Percentiles rank a stretch among this genome's conserved stretches.
These are phyloP conservation scores for Clarireedia sp. DNA, from an alignment of 2,329 filamentous ascomycete genomes.

Conservation along the genomic window DNA sequence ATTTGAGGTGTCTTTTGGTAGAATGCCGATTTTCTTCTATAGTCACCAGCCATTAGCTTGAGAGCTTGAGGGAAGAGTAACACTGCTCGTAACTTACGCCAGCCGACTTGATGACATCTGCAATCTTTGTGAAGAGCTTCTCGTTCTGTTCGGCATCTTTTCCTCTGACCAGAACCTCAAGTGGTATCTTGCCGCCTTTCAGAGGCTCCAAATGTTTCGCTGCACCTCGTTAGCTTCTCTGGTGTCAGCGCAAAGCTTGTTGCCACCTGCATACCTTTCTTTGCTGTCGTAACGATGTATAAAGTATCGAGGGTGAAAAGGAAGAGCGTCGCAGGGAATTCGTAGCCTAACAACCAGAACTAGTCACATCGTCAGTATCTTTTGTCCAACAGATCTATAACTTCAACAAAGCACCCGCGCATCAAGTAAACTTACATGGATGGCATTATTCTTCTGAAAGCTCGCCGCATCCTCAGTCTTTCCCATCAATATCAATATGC, in stretches of 20 bases:
- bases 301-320: conserved; percentile 81
- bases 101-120: conserved; percentile 78
- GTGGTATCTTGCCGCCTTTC: conserved; percentile 83
- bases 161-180: conserved; percentile 84
- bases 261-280: conserved; percentile 63
- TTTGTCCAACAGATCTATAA: background rate
- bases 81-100: conserved; percentile 54
- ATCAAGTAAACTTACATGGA: conserved; percentile 63
- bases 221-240: conserved; percentile 36
- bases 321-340: conserved; percentile 94
- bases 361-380: conserved; percentile 32
- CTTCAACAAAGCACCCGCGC: background rate
- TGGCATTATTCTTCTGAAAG: conserved; percentile 92
- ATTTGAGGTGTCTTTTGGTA: conserved; percentile 74
- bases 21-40: conserved; percentile 80
- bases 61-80: too few relatives aligned
- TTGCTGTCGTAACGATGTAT: conserved; percentile 90
- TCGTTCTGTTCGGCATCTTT: conserved; percentile 90
- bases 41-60: too few relatives aligned
- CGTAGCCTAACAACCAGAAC: conserved; percentile 98
- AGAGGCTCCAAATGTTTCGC: conserved; percentile 89
- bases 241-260: conserved; percentile 8
- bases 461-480: conserved; percentile 83
- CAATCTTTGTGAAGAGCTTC: conserved; percentile 77
- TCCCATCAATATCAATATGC: conserved; percentile 85